Evolutionary conservation across 352 stramenopile species (phyloP).

Genomic region (Pythium chondricola): DNA sequence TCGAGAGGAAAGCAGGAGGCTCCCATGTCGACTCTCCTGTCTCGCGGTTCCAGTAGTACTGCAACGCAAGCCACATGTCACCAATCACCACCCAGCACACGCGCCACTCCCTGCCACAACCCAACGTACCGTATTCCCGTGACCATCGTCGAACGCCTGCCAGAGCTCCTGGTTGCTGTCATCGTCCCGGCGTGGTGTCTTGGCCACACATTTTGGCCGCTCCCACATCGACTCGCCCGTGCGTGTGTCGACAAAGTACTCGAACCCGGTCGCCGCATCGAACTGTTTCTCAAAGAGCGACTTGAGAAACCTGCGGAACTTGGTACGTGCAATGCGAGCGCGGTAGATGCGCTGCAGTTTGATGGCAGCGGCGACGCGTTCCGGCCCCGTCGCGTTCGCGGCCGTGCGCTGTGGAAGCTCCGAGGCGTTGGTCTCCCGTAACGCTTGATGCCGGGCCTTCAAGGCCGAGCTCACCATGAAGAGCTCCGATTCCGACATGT

Average conservation of each 20-base stretch:
- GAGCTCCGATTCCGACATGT: slow-evolving; percentile 53
- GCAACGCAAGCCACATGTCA: too few relatives aligned
- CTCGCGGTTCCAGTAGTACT: slow-evolving; percentile 74
- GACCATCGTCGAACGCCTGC: slow-evolving; percentile 51
- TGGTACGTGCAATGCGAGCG: slow-evolving; percentile 50
- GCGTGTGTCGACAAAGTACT: slow-evolving; percentile 59
- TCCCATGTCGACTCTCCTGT: slow-evolving; percentile 64
- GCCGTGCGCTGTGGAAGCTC: slow-evolving; percentile 30
- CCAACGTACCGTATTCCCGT: slow-evolving; percentile 46
- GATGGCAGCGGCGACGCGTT: slow-evolving; percentile 45
- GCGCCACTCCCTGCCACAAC: neutral
- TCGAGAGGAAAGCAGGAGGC: slow-evolving; percentile 38
- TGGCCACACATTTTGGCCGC: slow-evolving; percentile 21
- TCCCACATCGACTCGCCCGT: slow-evolving; percentile 62
- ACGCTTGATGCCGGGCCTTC: slow-evolving; percentile 30
- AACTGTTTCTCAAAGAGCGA: slow-evolving; percentile 51
- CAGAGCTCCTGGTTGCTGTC: slow-evolving; percentile 26
- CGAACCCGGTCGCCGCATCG: slow-evolving; percentile 31
- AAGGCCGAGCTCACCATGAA: slow-evolving; percentile 44
- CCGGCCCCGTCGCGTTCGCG: slow-evolving; percentile 53
- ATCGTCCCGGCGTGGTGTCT: slow-evolving; percentile 15
- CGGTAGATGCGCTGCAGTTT: slow-evolving; percentile 71
- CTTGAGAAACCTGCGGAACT: slow-evolving; percentile 47
- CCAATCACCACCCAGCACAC: neutral
- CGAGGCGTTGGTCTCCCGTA: neutral